Evolutionary conservation across 2,329 filamentous ascomycete genomes (phyloP).

Genomic region (Westerdykella ornata): DNA sequence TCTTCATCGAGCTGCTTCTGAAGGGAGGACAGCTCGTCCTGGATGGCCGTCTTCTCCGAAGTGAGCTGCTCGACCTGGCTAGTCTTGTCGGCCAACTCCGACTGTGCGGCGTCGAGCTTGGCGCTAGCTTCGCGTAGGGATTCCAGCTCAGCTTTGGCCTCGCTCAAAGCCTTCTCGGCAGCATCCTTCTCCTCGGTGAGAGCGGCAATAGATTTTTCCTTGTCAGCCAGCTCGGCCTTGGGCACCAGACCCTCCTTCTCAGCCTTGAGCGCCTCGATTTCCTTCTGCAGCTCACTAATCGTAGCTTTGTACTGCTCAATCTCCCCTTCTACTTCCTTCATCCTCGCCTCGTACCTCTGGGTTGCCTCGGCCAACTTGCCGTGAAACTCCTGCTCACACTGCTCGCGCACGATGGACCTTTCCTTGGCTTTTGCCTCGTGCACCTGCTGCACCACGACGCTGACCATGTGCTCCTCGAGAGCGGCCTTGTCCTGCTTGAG

Average conservation of each 20-base stretch:
- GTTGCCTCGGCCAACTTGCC: constrained; percentile 18
- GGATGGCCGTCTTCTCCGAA: constrained; percentile 8
- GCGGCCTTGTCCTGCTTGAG: constrained; percentile 35
- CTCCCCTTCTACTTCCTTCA: constrained; percentile 22
- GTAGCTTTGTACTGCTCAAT: constrained; percentile 12
- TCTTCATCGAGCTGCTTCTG: constrained; percentile 11
- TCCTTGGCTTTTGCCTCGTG: constrained; percentile 36
- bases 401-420: constrained; percentile 29
- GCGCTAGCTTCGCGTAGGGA: constrained; percentile 7
- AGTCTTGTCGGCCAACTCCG: constrained; percentile 5
- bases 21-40: constrained; percentile 10
- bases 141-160: constrained; percentile 20
- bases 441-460: constrained; percentile 38
- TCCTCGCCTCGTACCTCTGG: constrained; percentile 16
- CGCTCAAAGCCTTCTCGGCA: constrained; percentile 15
- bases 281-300: constrained; percentile 17
- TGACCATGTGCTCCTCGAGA: constrained; percentile 39
- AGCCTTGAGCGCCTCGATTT: constrained; percentile 26
- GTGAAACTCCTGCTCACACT: constrained; percentile 30
- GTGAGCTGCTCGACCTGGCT: neutral
- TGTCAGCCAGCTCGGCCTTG: constrained; percentile 25
- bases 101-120: constrained; percentile 4
- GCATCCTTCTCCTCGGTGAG: constrained; percentile 18
- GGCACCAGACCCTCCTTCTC: constrained; percentile 13
- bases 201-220: constrained; percentile 23